Evolutionary conservation across 1,284 basidiomycete species (phyloP), one percentile per base, ranked within the genome.

Genomic region (Prillingera fragicola): DNA sequence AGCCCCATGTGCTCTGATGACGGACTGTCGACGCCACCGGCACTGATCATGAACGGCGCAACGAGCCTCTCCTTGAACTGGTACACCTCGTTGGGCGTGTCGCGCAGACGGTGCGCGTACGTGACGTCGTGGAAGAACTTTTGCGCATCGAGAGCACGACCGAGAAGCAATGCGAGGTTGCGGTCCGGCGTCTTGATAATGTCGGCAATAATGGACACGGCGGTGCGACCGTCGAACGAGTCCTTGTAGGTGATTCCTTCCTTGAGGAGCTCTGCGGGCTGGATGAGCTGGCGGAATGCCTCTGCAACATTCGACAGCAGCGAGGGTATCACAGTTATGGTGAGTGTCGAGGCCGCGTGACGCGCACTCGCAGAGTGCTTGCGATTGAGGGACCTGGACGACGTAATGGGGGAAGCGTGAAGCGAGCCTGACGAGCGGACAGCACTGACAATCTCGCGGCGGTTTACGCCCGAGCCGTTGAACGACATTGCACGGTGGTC

Each of bases 101-200:
- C 95, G 38, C 95, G 78, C 52, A 99, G 69, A 12, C 94, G 83
- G 69, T 98, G 95, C 63, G 97, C 92, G 67, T 98, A 99, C 7
- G 94, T 96, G 54, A 98, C 95, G 62, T 97, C 95, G 69, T 99
- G 95, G 69, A 98, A 98, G 74, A 94, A 97, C 74, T 97, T 98
- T 73, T 98, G 95, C 12, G 91, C 87, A 65, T 98, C 95, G 44
- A 99, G 77, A 5, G 94, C 91, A 37, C 95, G 80, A 12, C 95
- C 95, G 9, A 98, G 79, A 3, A 99, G 77, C 34, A 98, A 73
- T 4, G 95, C 95, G 18, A 99, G 79, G 69, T 96, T 97, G 15
- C 95, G 80, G 71, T 99, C 95, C 6, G 89, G 90, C 3, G 94
- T 98, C 72, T 92, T 94, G 77, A 97, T 96, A 69, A 98, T 94